Evolutionary conservation across 495 filamentous ascomycete species (phyloP).

Genomic region (Aspergillus mulundensis): DNA sequence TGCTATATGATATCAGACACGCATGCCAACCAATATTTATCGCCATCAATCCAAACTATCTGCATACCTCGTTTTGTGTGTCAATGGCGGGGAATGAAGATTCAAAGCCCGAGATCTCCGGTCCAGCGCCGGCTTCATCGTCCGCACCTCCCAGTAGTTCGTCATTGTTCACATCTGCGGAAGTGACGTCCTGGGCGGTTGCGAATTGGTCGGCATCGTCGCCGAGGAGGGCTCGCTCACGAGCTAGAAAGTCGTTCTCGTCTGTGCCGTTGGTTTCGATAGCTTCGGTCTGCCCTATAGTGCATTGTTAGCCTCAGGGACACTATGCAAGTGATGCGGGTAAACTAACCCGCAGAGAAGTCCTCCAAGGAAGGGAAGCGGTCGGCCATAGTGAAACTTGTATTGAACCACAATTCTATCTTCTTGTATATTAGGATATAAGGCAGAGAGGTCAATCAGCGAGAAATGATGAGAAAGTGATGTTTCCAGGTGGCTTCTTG

Average conservation of each 20-base stretch:
- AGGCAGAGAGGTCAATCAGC: background rate
- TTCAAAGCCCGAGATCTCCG: constrained; percentile 70
- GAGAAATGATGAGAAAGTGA: constrained; percentile 16
- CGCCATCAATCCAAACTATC: background rate
- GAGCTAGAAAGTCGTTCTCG: constrained; percentile 78
- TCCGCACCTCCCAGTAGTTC: constrained; percentile 70
- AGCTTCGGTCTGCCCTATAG: constrained; percentile 56
- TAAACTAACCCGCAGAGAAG: constrained; percentile 75
- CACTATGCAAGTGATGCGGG: constrained; percentile 12
- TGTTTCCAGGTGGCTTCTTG: constrained; percentile 24
- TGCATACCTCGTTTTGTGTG: constrained; percentile 71
- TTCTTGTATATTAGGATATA: background rate
- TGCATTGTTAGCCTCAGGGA: constrained; percentile 24
- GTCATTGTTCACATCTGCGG: constrained; percentile 48
- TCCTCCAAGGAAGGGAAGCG: constrained; percentile 96
- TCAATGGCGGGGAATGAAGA: constrained; percentile 83
- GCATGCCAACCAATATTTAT: constrained; percentile 21
- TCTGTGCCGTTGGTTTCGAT: constrained; percentile 41
- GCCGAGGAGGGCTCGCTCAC: constrained; percentile 82
- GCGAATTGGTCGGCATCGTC: constrained; percentile 92
- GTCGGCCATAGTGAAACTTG: constrained; percentile 69
- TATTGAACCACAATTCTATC: background rate
- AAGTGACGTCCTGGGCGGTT: constrained; percentile 62
- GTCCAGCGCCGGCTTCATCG: constrained; percentile 28
- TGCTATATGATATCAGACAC: constrained; percentile 45